These are phyloP conservation scores for Sclerospora graminicola DNA, from an alignment of 352 stramenopile species.

Conservation along the genomic window DNA sequence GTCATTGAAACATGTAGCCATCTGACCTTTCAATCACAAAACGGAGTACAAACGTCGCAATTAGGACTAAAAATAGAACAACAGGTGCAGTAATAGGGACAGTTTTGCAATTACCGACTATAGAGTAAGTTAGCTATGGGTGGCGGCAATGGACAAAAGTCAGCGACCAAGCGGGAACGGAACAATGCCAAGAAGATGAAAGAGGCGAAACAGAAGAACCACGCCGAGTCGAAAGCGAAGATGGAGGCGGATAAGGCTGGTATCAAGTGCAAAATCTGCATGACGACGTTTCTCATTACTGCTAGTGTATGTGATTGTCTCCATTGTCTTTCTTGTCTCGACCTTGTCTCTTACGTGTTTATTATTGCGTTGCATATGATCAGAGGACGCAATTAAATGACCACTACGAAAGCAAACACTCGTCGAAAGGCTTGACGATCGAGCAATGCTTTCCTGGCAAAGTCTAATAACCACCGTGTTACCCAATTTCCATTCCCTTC, in stretches of 20 bases:
- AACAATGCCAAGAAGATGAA: slow-evolving; percentile 84
- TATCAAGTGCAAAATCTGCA: slow-evolving; percentile 85
- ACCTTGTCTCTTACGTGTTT: neutral
- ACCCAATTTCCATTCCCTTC: no score
- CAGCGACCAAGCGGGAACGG: slow-evolving; percentile 63
- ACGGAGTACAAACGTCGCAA: no score
- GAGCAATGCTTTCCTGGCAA: slow-evolving; percentile 57
- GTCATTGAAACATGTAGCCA: no score
- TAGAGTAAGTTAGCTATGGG: no score
- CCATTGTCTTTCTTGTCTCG: neutral
- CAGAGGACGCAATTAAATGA: slow-evolving; percentile 64
- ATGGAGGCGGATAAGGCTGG: slow-evolving; percentile 68
- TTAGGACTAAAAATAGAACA: no score
- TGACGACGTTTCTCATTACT: slow-evolving; percentile 82
- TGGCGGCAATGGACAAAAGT: slow-evolving; percentile 80
- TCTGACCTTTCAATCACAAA: no score
- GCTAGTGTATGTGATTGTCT: slow-evolving; percentile 48
- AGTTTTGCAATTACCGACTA: no score
- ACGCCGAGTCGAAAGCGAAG: slow-evolving; percentile 72
- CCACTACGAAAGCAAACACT: slow-evolving; percentile 78
- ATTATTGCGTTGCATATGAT: neutral
- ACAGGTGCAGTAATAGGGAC: no score
- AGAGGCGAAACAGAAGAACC: slow-evolving; percentile 70
- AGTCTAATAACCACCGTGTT: no score
- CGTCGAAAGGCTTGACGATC: slow-evolving; percentile 63